A percentile compares a stretch with the other conserved stretches of the same genome.
phyloP scores from a whole-genome alignment of 371 early-diverging fungal species.

The Mortierella sp. region DNA sequence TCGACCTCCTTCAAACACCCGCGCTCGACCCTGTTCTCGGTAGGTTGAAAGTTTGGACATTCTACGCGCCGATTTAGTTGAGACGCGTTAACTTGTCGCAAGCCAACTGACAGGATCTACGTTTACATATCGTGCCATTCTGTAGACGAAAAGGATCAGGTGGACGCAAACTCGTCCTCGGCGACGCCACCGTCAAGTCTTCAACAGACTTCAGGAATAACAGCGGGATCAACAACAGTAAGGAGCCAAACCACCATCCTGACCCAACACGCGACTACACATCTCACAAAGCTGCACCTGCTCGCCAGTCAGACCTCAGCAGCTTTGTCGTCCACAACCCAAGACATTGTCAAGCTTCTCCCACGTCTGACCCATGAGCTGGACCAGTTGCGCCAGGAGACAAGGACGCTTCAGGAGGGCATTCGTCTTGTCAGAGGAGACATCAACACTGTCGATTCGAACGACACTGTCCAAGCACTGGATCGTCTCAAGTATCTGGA shows the following conservation, averaged over 20 bases:
- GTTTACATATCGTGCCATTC: background rate
- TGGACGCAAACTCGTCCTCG: conserved; percentile 11
- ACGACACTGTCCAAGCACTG: conserved; percentile 65
- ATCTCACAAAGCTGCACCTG: conserved; percentile 52
- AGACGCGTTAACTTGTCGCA: background rate
- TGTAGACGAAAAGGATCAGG: conserved; percentile 15
- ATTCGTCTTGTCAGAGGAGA: conserved; percentile 64
- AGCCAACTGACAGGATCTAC: background rate
- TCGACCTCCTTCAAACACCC: conserved; percentile 42
- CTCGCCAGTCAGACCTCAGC: conserved; percentile 45
- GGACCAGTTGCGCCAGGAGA: conserved; percentile 71
- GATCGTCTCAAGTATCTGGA: conserved; percentile 77
- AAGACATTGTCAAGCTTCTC: conserved; percentile 73
- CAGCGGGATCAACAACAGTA: conserved; percentile 4
- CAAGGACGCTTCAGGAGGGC: conserved; percentile 63
- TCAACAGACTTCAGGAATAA: background rate
- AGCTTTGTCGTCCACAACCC: conserved; percentile 62
- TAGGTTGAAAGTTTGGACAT: conserved; percentile 3
- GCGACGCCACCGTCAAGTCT: background rate
- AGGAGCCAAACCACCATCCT: conserved; percentile 47
- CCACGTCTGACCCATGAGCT: conserved; percentile 78
- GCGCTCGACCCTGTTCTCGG: conserved; percentile 55
- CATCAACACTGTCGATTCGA: conserved; percentile 58
- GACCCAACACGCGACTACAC: conserved; percentile 53
- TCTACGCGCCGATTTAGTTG: background rate